Conservation (phyloP, 169 alveolate genomes). For the Cryptosporidium parvum region DNA sequence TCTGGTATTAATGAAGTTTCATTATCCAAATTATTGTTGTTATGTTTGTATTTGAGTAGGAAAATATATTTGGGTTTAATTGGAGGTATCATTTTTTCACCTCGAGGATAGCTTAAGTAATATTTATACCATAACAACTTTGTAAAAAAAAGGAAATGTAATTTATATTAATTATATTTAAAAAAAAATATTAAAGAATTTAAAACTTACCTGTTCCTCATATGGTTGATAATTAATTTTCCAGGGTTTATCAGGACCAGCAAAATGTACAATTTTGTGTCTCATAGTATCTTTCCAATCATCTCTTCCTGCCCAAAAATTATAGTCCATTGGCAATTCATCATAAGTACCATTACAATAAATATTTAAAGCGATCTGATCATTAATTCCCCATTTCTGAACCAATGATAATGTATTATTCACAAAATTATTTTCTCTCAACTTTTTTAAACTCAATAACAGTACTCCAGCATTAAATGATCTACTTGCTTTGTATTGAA, state of each 20-base stretch:
- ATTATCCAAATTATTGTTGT: neutral
- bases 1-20: conserved; percentile 26
- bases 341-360: conserved; percentile 77
- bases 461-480: conserved; percentile 77
- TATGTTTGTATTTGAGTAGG: neutral
- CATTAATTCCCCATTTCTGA: conserved; percentile 76
- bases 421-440: conserved; percentile 48
- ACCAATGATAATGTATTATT: conserved; percentile 50
- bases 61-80: conserved; percentile 40
- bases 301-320: conserved; percentile 76
- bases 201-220: conserved; percentile 68
- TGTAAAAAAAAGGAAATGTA: neutral
- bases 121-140: conserved; percentile 67
- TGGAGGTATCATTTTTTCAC: conserved; percentile 39
- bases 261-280: conserved; percentile 70
- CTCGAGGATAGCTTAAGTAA: conserved; percentile 27
- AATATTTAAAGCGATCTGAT: conserved; percentile 68
- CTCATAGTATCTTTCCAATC: conserved; percentile 14
- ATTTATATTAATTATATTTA: neutral
- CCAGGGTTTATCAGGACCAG: conserved; percentile 75
- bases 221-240: conserved; percentile 61
- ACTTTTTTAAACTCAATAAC: conserved; percentile 31
- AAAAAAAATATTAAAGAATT: neutral
- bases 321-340: conserved; percentile 65
- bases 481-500: conserved; percentile 36